phyloP scores from a whole-genome alignment of 495 filamentous ascomycete species.

The Immersiella caudata region DNA sequence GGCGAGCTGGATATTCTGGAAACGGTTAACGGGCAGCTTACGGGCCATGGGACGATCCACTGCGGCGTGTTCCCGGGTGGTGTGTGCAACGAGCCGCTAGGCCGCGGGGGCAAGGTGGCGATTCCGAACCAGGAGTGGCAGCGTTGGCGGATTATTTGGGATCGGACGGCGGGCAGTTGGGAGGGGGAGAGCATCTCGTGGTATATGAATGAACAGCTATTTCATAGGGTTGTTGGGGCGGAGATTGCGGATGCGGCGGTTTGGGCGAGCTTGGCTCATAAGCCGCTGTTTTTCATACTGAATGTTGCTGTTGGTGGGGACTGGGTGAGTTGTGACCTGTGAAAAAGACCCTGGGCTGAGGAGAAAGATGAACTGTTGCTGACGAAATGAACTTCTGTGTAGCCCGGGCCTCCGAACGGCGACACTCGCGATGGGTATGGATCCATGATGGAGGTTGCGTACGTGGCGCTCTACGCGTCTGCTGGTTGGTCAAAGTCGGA shows the following conservation, averaged over 20 bases:
- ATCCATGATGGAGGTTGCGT: conserved; percentile 52
- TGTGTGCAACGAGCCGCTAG: conserved; percentile 51
- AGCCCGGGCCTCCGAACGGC: conserved; percentile 47
- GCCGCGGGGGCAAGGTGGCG: conserved; percentile 36
- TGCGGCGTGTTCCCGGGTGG: conserved; percentile 49
- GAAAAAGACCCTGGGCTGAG: background rate
- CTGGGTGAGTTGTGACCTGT: conserved; percentile 43
- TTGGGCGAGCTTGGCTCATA: conserved; percentile 44
- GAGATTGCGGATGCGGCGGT: conserved; percentile 39
- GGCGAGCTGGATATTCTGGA: conserved; percentile 58
- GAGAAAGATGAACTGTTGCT: background rate
- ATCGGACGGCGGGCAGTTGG: conserved; percentile 45
- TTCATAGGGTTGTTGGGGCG: conserved; percentile 43
- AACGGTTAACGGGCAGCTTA: conserved; percentile 48
- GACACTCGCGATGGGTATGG: conserved; percentile 44
- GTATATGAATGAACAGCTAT: conserved; percentile 49
- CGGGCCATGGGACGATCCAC: conserved; percentile 52
- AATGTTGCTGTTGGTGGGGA: conserved; percentile 56
- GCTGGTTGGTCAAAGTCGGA: too few species aligned
- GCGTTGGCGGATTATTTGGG: conserved; percentile 50
- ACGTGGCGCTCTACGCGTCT: conserved; percentile 46
- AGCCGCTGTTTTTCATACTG: conserved; percentile 48
- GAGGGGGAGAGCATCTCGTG: conserved; percentile 49
- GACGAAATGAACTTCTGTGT: background rate
- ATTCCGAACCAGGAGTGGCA: conserved; percentile 51